These are phyloP conservation scores for Pythium brassicae DNA, from an alignment of 352 stramenopile genomes.

Conservation along the genomic window DNA sequence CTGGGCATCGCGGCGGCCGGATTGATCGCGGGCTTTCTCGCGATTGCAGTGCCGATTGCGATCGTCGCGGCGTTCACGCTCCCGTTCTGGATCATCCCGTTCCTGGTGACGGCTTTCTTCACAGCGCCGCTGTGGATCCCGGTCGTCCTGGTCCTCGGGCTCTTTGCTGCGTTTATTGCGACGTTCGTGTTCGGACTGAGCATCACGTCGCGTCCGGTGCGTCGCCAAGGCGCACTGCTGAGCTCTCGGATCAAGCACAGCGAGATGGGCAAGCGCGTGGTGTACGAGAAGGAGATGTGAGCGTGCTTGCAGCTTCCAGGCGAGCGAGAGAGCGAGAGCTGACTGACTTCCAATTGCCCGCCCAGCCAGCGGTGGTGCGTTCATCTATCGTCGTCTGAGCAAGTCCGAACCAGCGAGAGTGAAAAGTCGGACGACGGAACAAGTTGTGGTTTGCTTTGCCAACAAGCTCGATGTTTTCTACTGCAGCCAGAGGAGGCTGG, in stretches of 20 bases:
- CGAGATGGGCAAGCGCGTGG: slow-evolving; percentile 73
- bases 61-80: slow-evolving; percentile 73
- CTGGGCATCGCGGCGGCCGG: slow-evolving; percentile 50
- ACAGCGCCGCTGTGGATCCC: slow-evolving; percentile 78
- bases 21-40: slow-evolving; percentile 49
- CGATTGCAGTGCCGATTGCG: slow-evolving; percentile 66
- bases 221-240: slow-evolving; percentile 69
- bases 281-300: slow-evolving; percentile 76
- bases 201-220: slow-evolving; percentile 68
- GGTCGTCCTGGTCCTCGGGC: slow-evolving; percentile 49
- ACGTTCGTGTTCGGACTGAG: slow-evolving; percentile 74
- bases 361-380: no score
- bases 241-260: slow-evolving; percentile 80
- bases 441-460: no score
- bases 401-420: no score
- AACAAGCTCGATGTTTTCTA: not conserved
- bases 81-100: slow-evolving; percentile 82
- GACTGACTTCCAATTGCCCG: no score
- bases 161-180: slow-evolving; percentile 61
- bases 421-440: no score
- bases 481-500: no score
- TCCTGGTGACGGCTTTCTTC: slow-evolving; percentile 72
- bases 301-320: not conserved
- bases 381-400: no score
- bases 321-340: no score